phyloP scores from a whole-genome alignment of 2,329 filamentous ascomycete species.

The Phialophora chinensis region DNA sequence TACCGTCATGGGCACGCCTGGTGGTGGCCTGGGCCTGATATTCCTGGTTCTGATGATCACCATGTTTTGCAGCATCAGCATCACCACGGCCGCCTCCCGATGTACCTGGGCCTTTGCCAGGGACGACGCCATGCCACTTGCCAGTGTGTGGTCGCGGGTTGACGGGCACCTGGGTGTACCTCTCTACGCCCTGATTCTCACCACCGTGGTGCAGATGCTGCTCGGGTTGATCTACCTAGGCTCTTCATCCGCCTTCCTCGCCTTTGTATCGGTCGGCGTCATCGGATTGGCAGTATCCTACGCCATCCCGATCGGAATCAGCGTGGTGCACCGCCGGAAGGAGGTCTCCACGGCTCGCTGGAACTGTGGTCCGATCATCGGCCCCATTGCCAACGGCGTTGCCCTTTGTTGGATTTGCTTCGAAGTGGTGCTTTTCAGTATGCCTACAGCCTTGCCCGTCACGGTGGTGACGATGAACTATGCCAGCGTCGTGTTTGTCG shows the following conservation, averaged over 20 bases:
- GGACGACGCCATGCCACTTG: conserved; percentile 71
- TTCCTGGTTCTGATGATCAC: conserved; percentile 58
- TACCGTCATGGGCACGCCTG: conserved; percentile 56
- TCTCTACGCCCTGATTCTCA: conserved; percentile 73
- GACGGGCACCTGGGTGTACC: conserved; percentile 67
- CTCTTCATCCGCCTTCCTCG: conserved; percentile 55
- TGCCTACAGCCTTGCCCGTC: conserved; percentile 61
- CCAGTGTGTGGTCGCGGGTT: conserved; percentile 64
- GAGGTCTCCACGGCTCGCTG: conserved; percentile 58
- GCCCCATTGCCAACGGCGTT: conserved; percentile 54
- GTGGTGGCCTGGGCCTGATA: conserved; percentile 55
- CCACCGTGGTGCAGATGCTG: conserved; percentile 58
- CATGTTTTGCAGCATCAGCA: conserved; percentile 61
- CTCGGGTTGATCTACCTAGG: conserved; percentile 59
- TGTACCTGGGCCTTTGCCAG: conserved; percentile 74
- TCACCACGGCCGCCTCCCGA: conserved; percentile 58
- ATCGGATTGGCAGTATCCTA: conserved; percentile 63
- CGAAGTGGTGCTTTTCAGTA: conserved; percentile 61
- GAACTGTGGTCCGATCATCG: conserved; percentile 54
- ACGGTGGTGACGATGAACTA: conserved; percentile 63
- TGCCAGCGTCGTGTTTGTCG: conserved; percentile 62
- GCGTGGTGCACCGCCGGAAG: conserved; percentile 52
- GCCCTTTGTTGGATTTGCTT: conserved; percentile 60
- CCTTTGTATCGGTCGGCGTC: conserved; percentile 61
- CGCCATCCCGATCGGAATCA: conserved; percentile 62